Evolutionary conservation across 257 asterid genomes (phyloP), one percentile per base, ranked within the genome.

Genomic region (Dorcoceras hygrometricum): DNA sequence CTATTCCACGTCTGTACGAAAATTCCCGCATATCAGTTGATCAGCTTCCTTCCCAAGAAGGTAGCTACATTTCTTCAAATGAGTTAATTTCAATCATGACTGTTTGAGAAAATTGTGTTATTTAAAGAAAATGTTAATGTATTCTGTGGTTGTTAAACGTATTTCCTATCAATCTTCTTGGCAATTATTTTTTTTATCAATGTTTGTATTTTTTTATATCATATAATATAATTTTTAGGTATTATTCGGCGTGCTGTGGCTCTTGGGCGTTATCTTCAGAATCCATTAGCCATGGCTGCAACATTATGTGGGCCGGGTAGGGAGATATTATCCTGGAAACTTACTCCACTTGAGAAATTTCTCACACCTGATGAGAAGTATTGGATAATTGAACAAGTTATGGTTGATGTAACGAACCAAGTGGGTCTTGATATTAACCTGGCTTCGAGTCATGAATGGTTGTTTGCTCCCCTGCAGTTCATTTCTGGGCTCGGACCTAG

Each of bases 261-360:
- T 58, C 89, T 90, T 70, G 99, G 99, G 29, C 95, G 99, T 48
- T 82, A 79, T 75, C 92, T 88, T 68, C 99, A 94, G 78, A 94
- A 87, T 81, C 99, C 99, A 39, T 56, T 94, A 36, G 93, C 96
- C 29, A 90, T 94, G 97, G 88, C 75, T 62, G 92, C 96, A 63
- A 85, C 95, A 25, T 75, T 94, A 25, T 94, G 99, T 80, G 97
- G 99, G 57, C 97, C 96, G 27, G 96, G 95, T 62, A 87, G 59
- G 82, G 99, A 94, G 84, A 81, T 90, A 74, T 75, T 94, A 31
- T 90, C 99, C 54, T 94, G 99, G 99, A 94, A 94, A 78, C 95
- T 90, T 25, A 74, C 62, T 79, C 87, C 92, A 53, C 67, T 85
- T 71, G 99, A 94, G 82, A 84, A 76, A 75, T 94, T 90, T 79